Percentiles rank a stretch among this genome's conserved stretches.
Evolutionary conservation across 345 rosid genomes (phyloP).

Genomic region (Eucalyptus cloeziana): DNA sequence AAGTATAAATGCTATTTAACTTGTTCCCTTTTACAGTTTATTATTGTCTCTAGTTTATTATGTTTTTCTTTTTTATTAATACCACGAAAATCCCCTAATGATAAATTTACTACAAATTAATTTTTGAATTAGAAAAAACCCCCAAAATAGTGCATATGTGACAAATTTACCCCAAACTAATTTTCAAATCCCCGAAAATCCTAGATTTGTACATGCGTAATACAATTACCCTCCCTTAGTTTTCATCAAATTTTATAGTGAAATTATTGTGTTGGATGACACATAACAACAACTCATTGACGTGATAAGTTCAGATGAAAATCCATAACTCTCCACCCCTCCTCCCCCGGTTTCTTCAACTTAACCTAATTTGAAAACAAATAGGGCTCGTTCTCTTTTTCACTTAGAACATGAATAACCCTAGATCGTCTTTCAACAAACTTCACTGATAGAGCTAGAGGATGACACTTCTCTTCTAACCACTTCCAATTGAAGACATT

Average conservation of each 20-base stretch:
- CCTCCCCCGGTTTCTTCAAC: neutral
- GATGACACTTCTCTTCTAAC: neutral
- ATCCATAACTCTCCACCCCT: neutral
- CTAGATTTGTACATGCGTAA: neutral
- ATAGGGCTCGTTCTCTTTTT: neutral
- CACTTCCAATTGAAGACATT: neutral
- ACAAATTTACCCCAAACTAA: no score
- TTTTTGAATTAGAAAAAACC: no score
- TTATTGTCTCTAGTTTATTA: neutral
- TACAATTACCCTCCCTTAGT: neutral
- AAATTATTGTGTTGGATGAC: neutral
- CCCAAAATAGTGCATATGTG: accelerated
- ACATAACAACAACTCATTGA: neutral
- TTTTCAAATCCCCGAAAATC: neutral
- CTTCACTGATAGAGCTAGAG: neutral
- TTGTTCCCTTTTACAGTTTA: neutral
- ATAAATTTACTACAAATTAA: no score
- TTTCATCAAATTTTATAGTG: neutral
- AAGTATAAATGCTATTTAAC: neutral
- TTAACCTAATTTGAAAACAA: neutral
- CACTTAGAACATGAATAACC: neutral
- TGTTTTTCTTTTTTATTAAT: neutral
- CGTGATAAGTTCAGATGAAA: neutral
- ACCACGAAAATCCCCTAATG: neutral
- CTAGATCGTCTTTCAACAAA: neutral